These are phyloP conservation scores for Acanthamoeba lenticulata DNA, from an alignment of 208 protist species.

Conservation along the genomic window DNA sequence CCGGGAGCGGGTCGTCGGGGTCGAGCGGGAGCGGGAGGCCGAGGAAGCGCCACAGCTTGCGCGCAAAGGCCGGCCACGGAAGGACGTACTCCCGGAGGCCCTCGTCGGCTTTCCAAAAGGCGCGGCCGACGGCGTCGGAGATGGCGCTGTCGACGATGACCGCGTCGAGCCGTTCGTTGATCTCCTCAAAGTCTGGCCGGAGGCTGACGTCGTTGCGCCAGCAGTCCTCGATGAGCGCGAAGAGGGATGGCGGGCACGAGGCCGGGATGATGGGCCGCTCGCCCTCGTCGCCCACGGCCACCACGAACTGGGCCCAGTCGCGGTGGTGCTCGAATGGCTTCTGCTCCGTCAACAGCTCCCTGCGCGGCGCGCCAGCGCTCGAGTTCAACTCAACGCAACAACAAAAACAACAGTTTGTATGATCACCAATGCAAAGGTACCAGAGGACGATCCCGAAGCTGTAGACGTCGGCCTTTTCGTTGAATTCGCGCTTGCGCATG, in stretches of 20 bases:
- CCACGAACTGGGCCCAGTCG: constrained; percentile 23
- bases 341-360: constrained; percentile 53
- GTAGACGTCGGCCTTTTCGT: constrained; percentile 60
- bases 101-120: constrained; percentile 11
- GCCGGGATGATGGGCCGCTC: constrained; percentile 42
- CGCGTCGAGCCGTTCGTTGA: constrained; percentile 30
- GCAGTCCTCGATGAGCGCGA: constrained; percentile 57
- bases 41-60: constrained; percentile 38
- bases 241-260: constrained; percentile 14
- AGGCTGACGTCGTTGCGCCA: constrained; percentile 15
- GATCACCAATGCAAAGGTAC: no score
- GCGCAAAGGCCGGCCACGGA: constrained; percentile 14
- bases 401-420: no score
- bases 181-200: constrained; percentile 34
- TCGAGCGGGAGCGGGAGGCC: background rate
- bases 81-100: background rate
- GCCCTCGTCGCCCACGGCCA: constrained; percentile 35
- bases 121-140: background rate
- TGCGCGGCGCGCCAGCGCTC: background rate
- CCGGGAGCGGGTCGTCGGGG: constrained; percentile 1
- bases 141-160: constrained; percentile 38
- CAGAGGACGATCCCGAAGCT: constrained; percentile 10
- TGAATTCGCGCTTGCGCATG: constrained; percentile 49
- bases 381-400: no score
- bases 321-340: constrained; percentile 51